Evolutionary conservation across 83 land plant genomes (phyloP).

Genomic region (Picea mariana): DNA sequence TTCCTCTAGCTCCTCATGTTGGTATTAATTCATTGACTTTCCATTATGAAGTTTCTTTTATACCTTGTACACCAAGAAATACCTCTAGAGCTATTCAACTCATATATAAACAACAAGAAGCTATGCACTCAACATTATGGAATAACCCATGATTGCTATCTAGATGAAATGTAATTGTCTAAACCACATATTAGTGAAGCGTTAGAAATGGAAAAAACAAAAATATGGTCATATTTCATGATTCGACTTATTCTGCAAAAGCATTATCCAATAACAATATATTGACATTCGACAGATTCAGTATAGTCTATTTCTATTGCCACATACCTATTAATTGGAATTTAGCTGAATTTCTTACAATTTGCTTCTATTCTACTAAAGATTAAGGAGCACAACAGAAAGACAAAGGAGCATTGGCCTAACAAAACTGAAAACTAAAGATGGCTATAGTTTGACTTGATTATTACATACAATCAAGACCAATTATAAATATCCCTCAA

Average conservation of each 20-base stretch:
- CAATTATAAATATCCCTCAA: not conserved
- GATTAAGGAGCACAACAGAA: not conserved
- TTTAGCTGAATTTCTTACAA: not conserved
- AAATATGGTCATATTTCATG: not conserved
- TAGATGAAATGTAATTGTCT: not conserved
- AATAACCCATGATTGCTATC: not conserved
- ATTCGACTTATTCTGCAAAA: not conserved
- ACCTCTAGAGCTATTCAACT: not conserved
- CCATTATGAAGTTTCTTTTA: not conserved
- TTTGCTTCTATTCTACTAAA: not conserved
- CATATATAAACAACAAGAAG: not conserved
- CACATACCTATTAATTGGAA: not conserved
- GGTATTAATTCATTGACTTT: not conserved
- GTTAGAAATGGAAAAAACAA: not conserved
- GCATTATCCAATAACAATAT: not conserved
- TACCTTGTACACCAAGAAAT: not conserved
- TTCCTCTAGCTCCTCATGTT: not conserved
- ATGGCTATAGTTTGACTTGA: not conserved
- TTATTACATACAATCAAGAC: not conserved
- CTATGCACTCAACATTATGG: not conserved
- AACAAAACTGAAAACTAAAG: not conserved
- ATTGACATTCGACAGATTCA: not conserved
- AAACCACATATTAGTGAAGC: not conserved
- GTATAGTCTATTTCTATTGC: not conserved
- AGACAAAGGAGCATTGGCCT: not conserved